Percentiles rank a stretch among this genome's conserved stretches.
These are phyloP conservation scores for Aspergillus puulaauensis DNA, from an alignment of 2,329 filamentous ascomycete species.

Conservation along the genomic window DNA sequence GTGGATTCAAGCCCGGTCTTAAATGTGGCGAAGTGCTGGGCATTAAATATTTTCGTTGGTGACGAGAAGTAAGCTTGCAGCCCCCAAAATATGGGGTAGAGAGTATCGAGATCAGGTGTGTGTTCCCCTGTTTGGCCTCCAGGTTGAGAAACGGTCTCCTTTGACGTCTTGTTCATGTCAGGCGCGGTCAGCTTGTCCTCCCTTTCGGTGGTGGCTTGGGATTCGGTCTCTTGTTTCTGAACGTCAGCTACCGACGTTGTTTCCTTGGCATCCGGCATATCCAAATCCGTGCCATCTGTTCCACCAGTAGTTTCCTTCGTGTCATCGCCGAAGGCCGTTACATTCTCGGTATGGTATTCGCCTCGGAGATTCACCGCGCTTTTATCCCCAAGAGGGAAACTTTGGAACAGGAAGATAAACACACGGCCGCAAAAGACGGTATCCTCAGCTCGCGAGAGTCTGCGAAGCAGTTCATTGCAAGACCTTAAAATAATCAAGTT, in stretches of 20 bases:
- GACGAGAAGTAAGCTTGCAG: conserved; percentile 90
- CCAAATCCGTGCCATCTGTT: conserved; percentile 66
- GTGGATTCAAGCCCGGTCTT: conserved; percentile 63
- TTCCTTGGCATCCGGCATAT: conserved; percentile 47
- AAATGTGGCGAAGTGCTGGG: conserved; percentile 65
- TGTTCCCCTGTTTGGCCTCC: conserved; percentile 23
- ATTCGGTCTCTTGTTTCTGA: conserved; percentile 29
- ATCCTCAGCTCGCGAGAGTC: conserved; percentile 92
- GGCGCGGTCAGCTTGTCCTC: conserved; percentile 16
- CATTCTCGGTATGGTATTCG: conserved; percentile 94
- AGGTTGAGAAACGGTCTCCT: conserved; percentile 24
- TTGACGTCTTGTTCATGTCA: conserved; percentile 22
- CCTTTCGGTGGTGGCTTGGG: conserved; percentile 17
- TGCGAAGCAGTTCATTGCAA: conserved; percentile 91
- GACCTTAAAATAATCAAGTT: conserved; percentile 85
- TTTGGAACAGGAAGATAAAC: conserved; percentile 98
- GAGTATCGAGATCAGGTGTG: conserved; percentile 65
- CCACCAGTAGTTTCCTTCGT: conserved; percentile 35
- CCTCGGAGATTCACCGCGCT: conserved; percentile 95
- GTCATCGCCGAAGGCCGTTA: conserved; percentile 75
- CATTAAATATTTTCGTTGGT: conserved; percentile 77
- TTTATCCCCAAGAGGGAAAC: conserved; percentile 92
- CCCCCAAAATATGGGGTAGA: conserved; percentile 94
- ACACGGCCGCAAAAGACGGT: conserved; percentile 96
- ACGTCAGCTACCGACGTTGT: conserved; percentile 33